A percentile compares a stretch with the other conserved stretches of the same genome.
Evolutionary conservation across 352 stramenopile genomes (phyloP).

Genomic region (Phytophthora megakarya): DNA sequence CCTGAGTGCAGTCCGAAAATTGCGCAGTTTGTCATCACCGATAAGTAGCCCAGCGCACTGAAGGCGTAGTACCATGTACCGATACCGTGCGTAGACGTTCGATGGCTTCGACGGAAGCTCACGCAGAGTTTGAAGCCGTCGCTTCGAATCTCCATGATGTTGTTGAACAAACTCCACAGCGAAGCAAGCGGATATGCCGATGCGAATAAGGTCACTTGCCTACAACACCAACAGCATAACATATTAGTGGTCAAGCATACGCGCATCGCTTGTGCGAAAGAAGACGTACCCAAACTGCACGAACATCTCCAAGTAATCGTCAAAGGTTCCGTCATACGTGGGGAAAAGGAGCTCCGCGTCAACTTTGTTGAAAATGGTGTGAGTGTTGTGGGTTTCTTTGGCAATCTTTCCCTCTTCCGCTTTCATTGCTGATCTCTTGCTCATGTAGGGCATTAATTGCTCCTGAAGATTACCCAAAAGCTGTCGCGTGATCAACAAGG

Average conservation of each 20-base stretch:
- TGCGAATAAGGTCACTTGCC: slow-evolving; percentile 94
- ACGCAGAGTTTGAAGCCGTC: slow-evolving; percentile 95
- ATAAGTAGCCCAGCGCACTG: slow-evolving; percentile 90
- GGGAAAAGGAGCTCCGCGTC: slow-evolving; percentile 82
- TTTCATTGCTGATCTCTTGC: slow-evolving; percentile 77
- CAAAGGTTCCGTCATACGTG: slow-evolving; percentile 87
- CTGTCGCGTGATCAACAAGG: slow-evolving; percentile 81
- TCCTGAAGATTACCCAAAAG: slow-evolving; percentile 83
- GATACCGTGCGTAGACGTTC: slow-evolving; percentile 78
- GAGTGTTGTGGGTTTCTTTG: slow-evolving; percentile 58
- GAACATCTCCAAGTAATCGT: slow-evolving; percentile 95
- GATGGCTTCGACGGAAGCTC: slow-evolving; percentile 76
- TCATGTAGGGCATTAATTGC: slow-evolving; percentile 82
- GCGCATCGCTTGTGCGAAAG: not conserved
- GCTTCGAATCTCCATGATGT: slow-evolving; percentile 94
- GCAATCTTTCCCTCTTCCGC: slow-evolving; percentile 78
- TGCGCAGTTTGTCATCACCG: slow-evolving; percentile 94
- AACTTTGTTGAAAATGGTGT: slow-evolving; percentile 68
- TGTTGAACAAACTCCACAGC: slow-evolving; percentile 93
- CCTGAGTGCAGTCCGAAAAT: slow-evolving; percentile 93
- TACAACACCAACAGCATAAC: slow-evolving; percentile 41
- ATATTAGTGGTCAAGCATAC: slow-evolving; percentile 7
- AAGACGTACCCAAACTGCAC: slow-evolving; percentile 88
- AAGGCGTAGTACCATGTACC: slow-evolving; percentile 94
- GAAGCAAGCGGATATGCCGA: slow-evolving; percentile 93